Evolutionary conservation across 805 yeast genomes (phyloP), one percentile per base, ranked within the genome.

Genomic region (Starmera amethionina): DNA sequence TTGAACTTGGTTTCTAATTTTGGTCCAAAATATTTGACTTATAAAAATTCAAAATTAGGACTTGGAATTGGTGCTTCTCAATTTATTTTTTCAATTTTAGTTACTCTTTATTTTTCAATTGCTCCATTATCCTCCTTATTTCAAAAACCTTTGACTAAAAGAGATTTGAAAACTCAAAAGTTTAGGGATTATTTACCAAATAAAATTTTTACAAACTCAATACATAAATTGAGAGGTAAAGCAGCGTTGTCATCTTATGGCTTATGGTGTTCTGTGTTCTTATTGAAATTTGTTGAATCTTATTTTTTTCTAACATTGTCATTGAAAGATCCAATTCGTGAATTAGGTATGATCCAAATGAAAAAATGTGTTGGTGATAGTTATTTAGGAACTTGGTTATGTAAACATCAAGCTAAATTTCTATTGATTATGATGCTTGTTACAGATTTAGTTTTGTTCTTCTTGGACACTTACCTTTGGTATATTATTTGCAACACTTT

Each of bases 391-490:
- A 52, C 61, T 0, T 39, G 62, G 19, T 42, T 81, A 3, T 84
- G 94, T 53, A 53, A 58, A 10, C 52, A 61, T 33, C 89, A 82
- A 40, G 73, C 93, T 2, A 56, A 54, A 10, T 61, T 84, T 22
- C 64, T 85, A 2, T 59, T 85, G 14, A 52, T 54, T 0, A 59
- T 82, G 43, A 67, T 84, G 48, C 53, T 73, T 14, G 32, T 75
- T 10, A 78, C 88, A 0, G 89, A 83, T 54, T 59, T 82, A 46
- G 70, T 79, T 0, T 61, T 85, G 34, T 85, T 84, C 57, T 82
- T 82, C 48, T 68, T 85, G 41, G 95, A 85, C 49, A 84, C 95
- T 0, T 85, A 85, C 50, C 62, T 85, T 14, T 85, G 95, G 95
- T 85, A 83, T 50, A 84, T 85, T 42, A 68, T 85, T 32, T 82